These are phyloP conservation scores for Euphorbia pulcherrima DNA, from an alignment of 345 rosid genomes.

Conservation along the genomic window DNA sequence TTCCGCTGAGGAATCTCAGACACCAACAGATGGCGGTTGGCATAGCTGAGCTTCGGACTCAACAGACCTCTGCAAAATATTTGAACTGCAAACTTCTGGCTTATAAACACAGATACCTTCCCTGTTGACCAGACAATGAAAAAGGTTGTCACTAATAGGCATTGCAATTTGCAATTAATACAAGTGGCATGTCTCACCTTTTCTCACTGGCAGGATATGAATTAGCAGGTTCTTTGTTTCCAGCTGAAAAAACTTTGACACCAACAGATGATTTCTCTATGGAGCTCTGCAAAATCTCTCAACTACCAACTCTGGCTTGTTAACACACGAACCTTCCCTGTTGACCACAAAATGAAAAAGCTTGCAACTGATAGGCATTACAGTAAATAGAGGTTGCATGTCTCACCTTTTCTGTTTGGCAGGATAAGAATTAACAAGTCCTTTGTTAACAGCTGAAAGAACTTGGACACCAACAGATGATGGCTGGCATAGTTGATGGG, in stretches of 20 bases:
- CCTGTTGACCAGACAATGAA: slow-evolving; percentile 25
- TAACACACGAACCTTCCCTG: too few species aligned
- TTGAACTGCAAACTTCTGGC: slow-evolving; percentile 35
- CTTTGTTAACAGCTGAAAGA: slow-evolving; percentile 31
- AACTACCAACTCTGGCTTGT: slow-evolving; percentile 31
- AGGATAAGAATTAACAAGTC: slow-evolving; percentile 16
- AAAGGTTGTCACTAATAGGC: not conserved
- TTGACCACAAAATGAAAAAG: slow-evolving; percentile 8
- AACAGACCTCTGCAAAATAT: slow-evolving; percentile 33
- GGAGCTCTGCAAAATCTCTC: slow-evolving; percentile 37
- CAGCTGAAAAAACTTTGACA: slow-evolving; percentile 27
- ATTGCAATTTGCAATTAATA: slow-evolving; percentile 6
- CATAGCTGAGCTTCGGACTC: slow-evolving; percentile 26
- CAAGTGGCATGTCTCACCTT: slow-evolving; percentile 19
- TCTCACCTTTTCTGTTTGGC: slow-evolving; percentile 25
- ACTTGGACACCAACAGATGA: slow-evolving; percentile 25
- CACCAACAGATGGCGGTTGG: slow-evolving; percentile 25
- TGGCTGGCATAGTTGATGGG: slow-evolving; percentile 27
- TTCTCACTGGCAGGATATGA: slow-evolving; percentile 9
- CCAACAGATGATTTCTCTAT: slow-evolving; percentile 27
- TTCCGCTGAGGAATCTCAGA: slow-evolving; percentile 26
- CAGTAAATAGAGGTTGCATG: slow-evolving; percentile 6
- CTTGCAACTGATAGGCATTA: not conserved
- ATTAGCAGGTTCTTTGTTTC: slow-evolving; percentile 26
- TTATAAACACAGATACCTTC: slow-evolving; percentile 22